Evolutionary conservation across 352 stramenopile genomes (phyloP).

Genomic region (Stramenopiles sp.): DNA sequence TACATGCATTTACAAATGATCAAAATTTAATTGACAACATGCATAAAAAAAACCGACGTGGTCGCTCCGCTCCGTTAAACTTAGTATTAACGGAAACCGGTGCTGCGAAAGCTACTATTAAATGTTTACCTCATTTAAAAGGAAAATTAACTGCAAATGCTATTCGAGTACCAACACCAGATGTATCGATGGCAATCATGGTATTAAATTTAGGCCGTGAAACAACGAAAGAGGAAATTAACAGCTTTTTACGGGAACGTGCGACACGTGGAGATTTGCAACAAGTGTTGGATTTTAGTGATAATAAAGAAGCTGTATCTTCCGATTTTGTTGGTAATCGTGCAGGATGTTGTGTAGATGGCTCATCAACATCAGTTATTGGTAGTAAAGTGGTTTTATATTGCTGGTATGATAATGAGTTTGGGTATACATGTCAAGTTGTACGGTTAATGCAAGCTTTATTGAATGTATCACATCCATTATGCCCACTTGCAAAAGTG

Average conservation of each 20-base stretch:
- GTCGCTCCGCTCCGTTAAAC: slow-evolving; percentile 88
- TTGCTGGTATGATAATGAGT: slow-evolving; percentile 99
- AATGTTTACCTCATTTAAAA: slow-evolving; percentile 84
- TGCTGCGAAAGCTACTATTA: slow-evolving; percentile 93
- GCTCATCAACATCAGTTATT: slow-evolving; percentile 53
- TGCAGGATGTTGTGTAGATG: slow-evolving; percentile 43
- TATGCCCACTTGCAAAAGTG: too few relatives aligned
- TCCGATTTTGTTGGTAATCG: slow-evolving; percentile 55
- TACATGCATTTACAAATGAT: slow-evolving; percentile 92
- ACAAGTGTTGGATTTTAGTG: slow-evolving; percentile 62
- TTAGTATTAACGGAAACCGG: slow-evolving; percentile 95
- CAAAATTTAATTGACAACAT: slow-evolving; percentile 87
- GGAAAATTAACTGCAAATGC: slow-evolving; percentile 80
- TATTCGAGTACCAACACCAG: slow-evolving; percentile 75
- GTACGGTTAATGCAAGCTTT: too few relatives aligned
- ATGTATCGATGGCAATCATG: slow-evolving; percentile 90
- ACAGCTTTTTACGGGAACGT: slow-evolving; percentile 45
- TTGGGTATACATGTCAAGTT: slow-evolving; percentile 96
- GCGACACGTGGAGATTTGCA: slow-evolving; percentile 53
- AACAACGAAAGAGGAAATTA: slow-evolving; percentile 42
- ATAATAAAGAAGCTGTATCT: slow-evolving; percentile 49
- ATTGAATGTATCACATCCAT: too few relatives aligned
- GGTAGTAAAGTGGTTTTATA: slow-evolving; percentile 58
- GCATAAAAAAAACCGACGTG: slow-evolving; percentile 88
- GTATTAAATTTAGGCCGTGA: slow-evolving; percentile 68